These are phyloP conservation scores for Erucastrum elatum DNA, from an alignment of 345 rosid species.

Conservation along the genomic window DNA sequence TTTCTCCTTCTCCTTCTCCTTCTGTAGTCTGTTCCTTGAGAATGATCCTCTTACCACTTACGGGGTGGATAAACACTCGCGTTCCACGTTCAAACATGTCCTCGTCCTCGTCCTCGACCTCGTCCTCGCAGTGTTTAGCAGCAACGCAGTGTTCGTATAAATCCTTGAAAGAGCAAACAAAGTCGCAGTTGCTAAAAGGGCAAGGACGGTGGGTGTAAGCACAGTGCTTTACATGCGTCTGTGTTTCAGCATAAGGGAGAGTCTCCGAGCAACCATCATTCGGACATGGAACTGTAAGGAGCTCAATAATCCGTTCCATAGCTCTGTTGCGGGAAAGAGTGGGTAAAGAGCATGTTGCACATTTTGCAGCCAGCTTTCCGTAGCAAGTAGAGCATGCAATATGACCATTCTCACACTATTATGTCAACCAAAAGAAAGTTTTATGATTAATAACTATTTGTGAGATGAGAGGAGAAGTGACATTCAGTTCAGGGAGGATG, in stretches of 20 bases:
- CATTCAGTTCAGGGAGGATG: no score
- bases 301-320: neutral
- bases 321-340: neutral
- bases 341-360: neutral
- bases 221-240: neutral
- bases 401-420: neutral
- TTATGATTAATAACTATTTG: no score
- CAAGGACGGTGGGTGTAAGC: neutral
- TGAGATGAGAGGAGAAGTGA: no score
- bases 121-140: neutral
- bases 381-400: neutral
- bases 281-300: neutral
- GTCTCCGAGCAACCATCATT: neutral
- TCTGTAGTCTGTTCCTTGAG: neutral
- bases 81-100: neutral
- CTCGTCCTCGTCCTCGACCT: neutral
- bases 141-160: neutral
- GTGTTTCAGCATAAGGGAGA: neutral
- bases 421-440: no score
- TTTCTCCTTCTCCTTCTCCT: neutral
- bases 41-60: neutral
- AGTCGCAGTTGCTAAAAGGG: neutral
- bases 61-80: neutral
- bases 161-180: neutral
- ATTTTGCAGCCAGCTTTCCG: no score